Percentiles rank a stretch among this genome's conserved stretches.
Evolutionary conservation across 2,329 filamentous ascomycete species (phyloP).

Genomic region (Fusarium odoratissimum): DNA sequence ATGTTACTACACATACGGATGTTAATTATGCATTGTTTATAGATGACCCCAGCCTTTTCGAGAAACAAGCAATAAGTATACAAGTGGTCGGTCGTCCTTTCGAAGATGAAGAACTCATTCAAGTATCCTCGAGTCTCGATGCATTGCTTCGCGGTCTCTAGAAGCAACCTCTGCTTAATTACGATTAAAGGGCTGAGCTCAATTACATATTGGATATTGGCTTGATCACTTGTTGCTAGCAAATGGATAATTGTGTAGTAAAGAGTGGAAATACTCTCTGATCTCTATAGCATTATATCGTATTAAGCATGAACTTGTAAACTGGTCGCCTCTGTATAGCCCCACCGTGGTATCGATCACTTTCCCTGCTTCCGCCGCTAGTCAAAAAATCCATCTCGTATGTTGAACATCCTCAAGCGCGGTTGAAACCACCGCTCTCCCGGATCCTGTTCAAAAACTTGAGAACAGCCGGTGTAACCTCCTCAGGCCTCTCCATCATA

Average conservation of each 20-base stretch:
- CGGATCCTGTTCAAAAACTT: slow-evolving; percentile 14
- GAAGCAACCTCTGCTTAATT: not conserved
- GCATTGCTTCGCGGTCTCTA: not conserved
- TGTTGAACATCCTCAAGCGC: not conserved
- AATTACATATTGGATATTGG: rapidly evolving
- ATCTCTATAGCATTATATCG: not conserved
- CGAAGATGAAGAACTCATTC: slow-evolving; percentile 25
- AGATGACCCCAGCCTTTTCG: slow-evolving; percentile 3
- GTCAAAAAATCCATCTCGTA: not conserved
- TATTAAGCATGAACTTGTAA: too few relatives aligned
- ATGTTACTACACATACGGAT: rapidly evolving
- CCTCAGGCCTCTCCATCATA: slow-evolving; percentile 19
- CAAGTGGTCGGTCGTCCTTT: slow-evolving; percentile 16
- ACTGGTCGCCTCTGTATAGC: rapidly evolving
- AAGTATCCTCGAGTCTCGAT: not conserved
- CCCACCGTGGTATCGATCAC: not conserved
- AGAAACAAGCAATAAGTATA: not conserved
- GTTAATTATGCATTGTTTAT: rapidly evolving
- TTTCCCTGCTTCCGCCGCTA: not conserved
- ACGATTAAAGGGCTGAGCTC: too few relatives aligned
- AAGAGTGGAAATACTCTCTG: not conserved
- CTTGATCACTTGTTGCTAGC: too few relatives aligned
- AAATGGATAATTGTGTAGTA: not conserved
- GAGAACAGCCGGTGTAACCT: slow-evolving; percentile 6
- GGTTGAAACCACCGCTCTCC: not conserved